Evolutionary conservation across 1,284 basidiomycete species (phyloP).

Genomic region (Abortiporus biennis): DNA sequence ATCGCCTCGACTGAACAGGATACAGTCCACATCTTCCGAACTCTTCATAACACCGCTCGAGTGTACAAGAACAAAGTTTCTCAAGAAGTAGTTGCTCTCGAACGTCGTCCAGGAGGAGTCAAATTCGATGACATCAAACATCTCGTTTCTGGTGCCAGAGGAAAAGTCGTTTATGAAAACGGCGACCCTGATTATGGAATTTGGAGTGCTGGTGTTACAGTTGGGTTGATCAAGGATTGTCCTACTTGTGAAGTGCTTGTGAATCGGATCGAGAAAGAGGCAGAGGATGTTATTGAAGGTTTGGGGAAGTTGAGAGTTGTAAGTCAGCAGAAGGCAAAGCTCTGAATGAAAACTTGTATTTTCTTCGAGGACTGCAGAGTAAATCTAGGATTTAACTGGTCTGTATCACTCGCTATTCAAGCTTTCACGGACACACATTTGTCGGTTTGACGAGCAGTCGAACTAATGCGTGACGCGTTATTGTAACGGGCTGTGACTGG

Average conservation of each 20-base stretch:
- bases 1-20: conserved; percentile 79
- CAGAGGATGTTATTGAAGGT: conserved; percentile 63
- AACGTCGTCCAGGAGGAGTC: conserved; percentile 75
- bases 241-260: conserved; percentile 80
- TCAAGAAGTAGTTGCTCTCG: conserved; percentile 77
- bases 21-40: conserved; percentile 87
- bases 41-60: conserved; percentile 80
- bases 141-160: conserved; percentile 78
- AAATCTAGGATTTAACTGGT: too few relatives aligned
- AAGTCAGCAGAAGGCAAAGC: conserved; percentile 35
- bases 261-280: conserved; percentile 69
- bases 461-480: too few relatives aligned
- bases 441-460: too few relatives aligned
- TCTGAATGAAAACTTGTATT: too few relatives aligned
- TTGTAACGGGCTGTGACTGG: too few relatives aligned
- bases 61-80: conserved; percentile 87
- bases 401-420: too few relatives aligned
- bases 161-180: conserved; percentile 74
- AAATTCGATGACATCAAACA: conserved; percentile 85
- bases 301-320: conserved; percentile 32
- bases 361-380: too few relatives aligned
- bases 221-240: conserved; percentile 85
- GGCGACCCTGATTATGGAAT: conserved; percentile 87
- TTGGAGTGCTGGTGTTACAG: conserved; percentile 76
- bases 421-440: too few relatives aligned